These are phyloP conservation scores for Rutstroemia sp. DNA, from an alignment of 2,329 filamentous ascomycete species.

Conservation along the genomic window DNA sequence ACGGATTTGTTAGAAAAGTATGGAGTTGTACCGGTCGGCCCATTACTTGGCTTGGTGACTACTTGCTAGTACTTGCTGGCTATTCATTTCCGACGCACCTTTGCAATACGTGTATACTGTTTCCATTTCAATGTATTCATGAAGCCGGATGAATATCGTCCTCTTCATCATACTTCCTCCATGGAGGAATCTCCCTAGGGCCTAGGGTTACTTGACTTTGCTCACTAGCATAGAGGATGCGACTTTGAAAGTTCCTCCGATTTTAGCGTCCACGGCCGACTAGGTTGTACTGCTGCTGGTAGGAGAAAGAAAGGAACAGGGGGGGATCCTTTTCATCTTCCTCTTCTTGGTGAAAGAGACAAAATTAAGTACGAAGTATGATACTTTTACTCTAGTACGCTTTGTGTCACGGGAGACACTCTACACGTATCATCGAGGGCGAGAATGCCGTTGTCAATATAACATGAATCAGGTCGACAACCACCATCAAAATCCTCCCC, in stretches of 20 bases:
- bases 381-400: background rate
- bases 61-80: no score
- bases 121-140: no score
- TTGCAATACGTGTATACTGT: no score
- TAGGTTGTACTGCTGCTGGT: no score
- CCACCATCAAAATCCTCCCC: background rate
- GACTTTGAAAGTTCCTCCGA: background rate
- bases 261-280: background rate
- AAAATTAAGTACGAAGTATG: background rate
- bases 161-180: background rate
- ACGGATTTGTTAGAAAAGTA: no score
- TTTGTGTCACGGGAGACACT: background rate
- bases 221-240: background rate
- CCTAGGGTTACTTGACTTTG: background rate
- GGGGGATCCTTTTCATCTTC: background rate
- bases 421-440: background rate
- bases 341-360: background rate
- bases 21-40: no score
- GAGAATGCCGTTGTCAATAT: background rate
- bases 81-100: no score
- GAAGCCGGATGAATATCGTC: background rate
- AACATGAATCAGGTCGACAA: background rate
- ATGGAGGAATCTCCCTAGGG: background rate
- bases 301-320: background rate
- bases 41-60: no score